Conservation (phyloP, 495 filamentous ascomycete genomes). For the Aspergillus sclerotioniger region DNA sequence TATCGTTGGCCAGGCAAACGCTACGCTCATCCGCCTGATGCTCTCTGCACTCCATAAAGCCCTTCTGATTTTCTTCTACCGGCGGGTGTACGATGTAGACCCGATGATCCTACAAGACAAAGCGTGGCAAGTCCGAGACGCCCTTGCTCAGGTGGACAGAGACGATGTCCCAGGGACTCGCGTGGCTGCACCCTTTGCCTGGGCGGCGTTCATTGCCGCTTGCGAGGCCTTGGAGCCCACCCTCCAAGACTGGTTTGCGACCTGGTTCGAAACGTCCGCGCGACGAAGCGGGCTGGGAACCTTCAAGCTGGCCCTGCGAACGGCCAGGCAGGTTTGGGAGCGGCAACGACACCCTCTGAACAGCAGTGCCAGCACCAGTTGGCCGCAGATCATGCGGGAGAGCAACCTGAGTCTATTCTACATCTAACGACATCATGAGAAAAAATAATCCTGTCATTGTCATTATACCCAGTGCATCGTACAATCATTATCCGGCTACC, state of each 20-base stretch:
- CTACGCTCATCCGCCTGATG: constrained; percentile 17
- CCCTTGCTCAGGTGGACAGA: constrained; percentile 18
- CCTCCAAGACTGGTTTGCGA: constrained; percentile 21
- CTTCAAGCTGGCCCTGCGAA: constrained; percentile 3
- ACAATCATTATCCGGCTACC: too few species aligned
- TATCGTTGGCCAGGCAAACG: constrained; percentile 9
- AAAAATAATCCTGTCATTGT: too few species aligned
- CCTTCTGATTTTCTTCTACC: constrained; percentile 31
- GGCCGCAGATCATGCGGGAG: constrained; percentile 10
- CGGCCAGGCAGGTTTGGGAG: constrained; percentile 10
- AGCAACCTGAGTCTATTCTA: constrained; percentile 1
- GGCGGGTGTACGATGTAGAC: constrained; percentile 28
- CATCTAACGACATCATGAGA: background rate
- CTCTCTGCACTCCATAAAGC: constrained; percentile 26
- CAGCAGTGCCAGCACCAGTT: background rate
- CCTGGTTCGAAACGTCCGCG: constrained; percentile 26
- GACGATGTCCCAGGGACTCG: too few species aligned
- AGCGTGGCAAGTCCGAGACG: constrained; percentile 22
- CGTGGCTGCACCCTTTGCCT: constrained; percentile 4
- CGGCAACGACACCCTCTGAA: background rate
- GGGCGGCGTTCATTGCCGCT: constrained; percentile 31
- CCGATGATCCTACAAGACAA: constrained; percentile 23
- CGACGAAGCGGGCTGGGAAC: constrained; percentile 17
- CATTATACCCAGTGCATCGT: too few species aligned
- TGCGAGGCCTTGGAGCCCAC: constrained; percentile 26